phyloP scores from a whole-genome alignment of 2,329 filamentous ascomycete genomes.

The Capronia epimyces region DNA sequence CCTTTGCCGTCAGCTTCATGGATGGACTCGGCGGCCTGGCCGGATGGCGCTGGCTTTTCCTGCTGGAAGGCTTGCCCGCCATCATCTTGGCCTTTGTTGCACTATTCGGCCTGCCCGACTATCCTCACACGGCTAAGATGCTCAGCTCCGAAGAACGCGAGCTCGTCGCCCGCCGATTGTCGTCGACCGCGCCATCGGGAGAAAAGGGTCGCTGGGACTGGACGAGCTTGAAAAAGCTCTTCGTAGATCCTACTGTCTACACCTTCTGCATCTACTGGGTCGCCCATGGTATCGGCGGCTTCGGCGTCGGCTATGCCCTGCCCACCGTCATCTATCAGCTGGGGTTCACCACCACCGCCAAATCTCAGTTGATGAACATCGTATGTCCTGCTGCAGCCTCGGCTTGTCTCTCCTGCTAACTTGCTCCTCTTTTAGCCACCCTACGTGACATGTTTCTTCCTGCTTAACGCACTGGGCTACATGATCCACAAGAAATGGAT shows the following conservation, averaged over 20 bases:
- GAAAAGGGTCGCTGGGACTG: constrained; percentile 26
- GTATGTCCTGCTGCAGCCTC: constrained; percentile 30
- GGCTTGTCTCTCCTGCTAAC: not conserved
- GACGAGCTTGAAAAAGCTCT: constrained; percentile 30
- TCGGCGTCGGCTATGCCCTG: constrained; percentile 39
- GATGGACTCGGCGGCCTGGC: constrained; percentile 50
- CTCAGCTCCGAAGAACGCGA: constrained; percentile 23
- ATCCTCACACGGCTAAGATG: constrained; percentile 28
- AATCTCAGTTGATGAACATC: constrained; percentile 45
- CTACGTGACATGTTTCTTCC: constrained; percentile 31
- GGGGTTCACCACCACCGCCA: constrained; percentile 40
- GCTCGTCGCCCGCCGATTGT: constrained; percentile 33
- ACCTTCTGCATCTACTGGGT: constrained; percentile 40
- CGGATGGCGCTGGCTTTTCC: constrained; percentile 58
- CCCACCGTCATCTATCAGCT: constrained; percentile 43
- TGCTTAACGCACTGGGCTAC: constrained; percentile 15
- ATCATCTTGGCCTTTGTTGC: constrained; percentile 29
- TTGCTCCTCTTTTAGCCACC: constrained; percentile 10
- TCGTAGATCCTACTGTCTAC: constrained; percentile 37
- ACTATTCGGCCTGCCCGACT: constrained; percentile 18
- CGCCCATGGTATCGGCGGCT: constrained; percentile 41
- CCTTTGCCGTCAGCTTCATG: constrained; percentile 55
- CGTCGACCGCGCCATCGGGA: constrained; percentile 17
- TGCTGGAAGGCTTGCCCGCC: constrained; percentile 47
- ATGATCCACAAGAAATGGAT: constrained; percentile 14